Percentiles rank a stretch among this genome's conserved stretches.
Evolutionary conservation across 805 yeast species (phyloP).

Genomic region (Candida lessepsii): DNA sequence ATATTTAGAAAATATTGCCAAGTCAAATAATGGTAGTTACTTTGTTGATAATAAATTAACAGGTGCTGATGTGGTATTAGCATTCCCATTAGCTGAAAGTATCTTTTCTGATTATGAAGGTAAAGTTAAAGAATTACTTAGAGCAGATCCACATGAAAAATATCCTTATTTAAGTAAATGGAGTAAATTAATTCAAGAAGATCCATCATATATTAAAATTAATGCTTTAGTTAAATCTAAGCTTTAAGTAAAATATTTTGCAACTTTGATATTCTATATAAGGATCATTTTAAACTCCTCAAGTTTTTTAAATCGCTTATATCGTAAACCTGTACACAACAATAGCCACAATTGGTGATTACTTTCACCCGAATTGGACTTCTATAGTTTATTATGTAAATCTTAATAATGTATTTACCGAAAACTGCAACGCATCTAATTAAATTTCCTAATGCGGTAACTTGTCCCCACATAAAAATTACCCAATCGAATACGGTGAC

Average conservation of each 20-base stretch:
- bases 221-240: constrained; percentile 3
- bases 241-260: constrained; percentile 5
- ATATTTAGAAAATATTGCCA: constrained; percentile 30
- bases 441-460: constrained; percentile 13
- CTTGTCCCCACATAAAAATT: constrained; percentile 4
- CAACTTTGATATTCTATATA: no score
- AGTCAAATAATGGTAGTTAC: constrained; percentile 26
- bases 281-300: no score
- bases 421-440: constrained; percentile 6
- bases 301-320: no score
- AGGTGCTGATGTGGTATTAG: constrained; percentile 56
- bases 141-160: constrained; percentile 7
- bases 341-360: neutral
- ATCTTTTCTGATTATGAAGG: constrained; percentile 22
- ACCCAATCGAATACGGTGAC: neutral
- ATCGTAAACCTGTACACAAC: no score
- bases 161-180: constrained; percentile 27
- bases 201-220: constrained; percentile 7
- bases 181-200: constrained; percentile 15
- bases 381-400: neutral
- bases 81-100: constrained; percentile 41
- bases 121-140: constrained; percentile 20
- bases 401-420: neutral
- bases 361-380: neutral
- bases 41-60: constrained; percentile 52